Percentiles rank a stretch among this genome's conserved stretches.
Evolutionary conservation across 83 land plant species (phyloP).

Genomic region (Isoetes engelmannii): DNA sequence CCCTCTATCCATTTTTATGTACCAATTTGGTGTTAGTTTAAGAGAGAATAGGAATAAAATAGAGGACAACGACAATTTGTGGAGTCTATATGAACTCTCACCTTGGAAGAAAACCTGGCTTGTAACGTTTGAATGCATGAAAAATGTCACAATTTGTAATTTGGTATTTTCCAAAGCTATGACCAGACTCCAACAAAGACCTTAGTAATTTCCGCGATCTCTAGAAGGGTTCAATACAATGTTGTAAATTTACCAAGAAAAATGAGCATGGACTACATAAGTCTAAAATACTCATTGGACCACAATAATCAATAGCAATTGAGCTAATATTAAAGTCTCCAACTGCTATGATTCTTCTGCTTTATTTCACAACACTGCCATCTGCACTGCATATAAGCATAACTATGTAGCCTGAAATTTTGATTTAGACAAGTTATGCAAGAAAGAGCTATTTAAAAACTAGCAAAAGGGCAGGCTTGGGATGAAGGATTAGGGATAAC

Average conservation of each 20-base stretch:
- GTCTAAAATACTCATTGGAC: slow-evolving; percentile 45
- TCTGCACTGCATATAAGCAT: slow-evolving; percentile 52
- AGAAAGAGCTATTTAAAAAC: background rate
- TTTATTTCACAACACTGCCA: slow-evolving; percentile 58
- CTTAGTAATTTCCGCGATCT: slow-evolving; percentile 82
- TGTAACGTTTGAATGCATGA: slow-evolving; percentile 59
- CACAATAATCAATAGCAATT: slow-evolving; percentile 62
- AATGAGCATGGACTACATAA: background rate
- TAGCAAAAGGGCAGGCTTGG: too few relatives aligned
- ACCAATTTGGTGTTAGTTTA: too few relatives aligned
- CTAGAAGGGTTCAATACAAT: slow-evolving; percentile 7
- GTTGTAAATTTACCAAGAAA: background rate
- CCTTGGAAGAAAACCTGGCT: slow-evolving; percentile 49
- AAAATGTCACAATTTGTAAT: slow-evolving; percentile 73
- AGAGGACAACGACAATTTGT: too few relatives aligned
- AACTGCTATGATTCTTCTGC: slow-evolving; percentile 70
- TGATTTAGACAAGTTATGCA: background rate
- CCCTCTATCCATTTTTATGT: too few relatives aligned
- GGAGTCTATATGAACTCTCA: slow-evolving; percentile 6
- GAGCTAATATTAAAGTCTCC: slow-evolving; percentile 93
- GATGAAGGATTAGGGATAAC: too few relatives aligned
- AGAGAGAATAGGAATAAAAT: too few relatives aligned
- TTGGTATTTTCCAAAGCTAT: slow-evolving; percentile 53
- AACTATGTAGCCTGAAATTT: too few relatives aligned
- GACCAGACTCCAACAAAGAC: slow-evolving; percentile 49